Evolutionary conservation across 805 yeast genomes (phyloP).

Genomic region (Saccharomycopsis sp.): DNA sequence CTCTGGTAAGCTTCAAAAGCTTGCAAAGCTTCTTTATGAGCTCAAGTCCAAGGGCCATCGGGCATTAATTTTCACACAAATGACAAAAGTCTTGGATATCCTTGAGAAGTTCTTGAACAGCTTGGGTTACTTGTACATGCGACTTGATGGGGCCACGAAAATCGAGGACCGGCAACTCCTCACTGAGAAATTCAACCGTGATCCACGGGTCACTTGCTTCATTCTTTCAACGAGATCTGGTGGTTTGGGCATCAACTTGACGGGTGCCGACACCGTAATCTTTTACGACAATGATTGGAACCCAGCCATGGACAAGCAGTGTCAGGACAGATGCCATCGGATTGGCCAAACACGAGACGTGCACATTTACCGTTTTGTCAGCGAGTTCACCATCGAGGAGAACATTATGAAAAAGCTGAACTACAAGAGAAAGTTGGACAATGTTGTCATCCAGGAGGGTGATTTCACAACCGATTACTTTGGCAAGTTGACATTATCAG

Average conservation of each 20-base stretch:
- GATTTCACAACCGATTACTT: conserved; percentile 97
- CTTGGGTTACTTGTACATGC: conserved; percentile 89
- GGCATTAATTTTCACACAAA: conserved; percentile 92
- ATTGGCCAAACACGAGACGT: conserved; percentile 98
- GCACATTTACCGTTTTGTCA: conserved; percentile 91
- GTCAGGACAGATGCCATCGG: conserved; percentile 98
- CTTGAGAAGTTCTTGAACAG: conserved; percentile 87
- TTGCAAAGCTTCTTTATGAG: conserved; percentile 67
- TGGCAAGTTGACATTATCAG: conserved; percentile 77
- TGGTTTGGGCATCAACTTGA: conserved; percentile 92
- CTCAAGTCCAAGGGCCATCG: conserved; percentile 84
- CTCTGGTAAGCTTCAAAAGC: conserved; percentile 89
- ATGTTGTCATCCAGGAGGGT: conserved; percentile 94
- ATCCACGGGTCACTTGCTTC: conserved; percentile 78
- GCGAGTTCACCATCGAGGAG: conserved; percentile 93
- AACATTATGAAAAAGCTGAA: conserved; percentile 90
- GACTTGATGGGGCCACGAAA: conserved; percentile 95
- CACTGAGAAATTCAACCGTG: conserved; percentile 88
- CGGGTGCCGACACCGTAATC: conserved; percentile 98
- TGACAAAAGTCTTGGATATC: conserved; percentile 93
- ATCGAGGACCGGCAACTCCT: conserved; percentile 92
- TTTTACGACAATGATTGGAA: conserved; percentile 99
- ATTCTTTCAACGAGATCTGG: conserved; percentile 95
- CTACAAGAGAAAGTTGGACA: conserved; percentile 87
- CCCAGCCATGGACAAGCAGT: conserved; percentile 98